Base-by-base conservation (phyloP, 1,139 yeast genomes). In the Geotrichum bryndzae region DNA sequence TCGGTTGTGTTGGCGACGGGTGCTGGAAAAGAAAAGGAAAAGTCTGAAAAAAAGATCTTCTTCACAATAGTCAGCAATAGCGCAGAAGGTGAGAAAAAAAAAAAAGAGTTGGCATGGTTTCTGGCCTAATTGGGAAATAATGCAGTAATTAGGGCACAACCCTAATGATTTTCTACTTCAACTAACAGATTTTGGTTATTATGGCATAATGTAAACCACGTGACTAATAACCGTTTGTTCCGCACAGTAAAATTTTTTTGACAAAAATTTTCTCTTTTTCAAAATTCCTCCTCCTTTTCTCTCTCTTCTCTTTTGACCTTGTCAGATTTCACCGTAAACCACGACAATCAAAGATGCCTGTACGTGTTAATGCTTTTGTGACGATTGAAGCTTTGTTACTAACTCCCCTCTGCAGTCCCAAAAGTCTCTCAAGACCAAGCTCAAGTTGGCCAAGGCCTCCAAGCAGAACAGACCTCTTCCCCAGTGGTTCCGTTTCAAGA, bases 391-490 rank as follows among this genome's bases (percentile, higher is more conserved):
- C 3, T 23, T 10, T 13, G 27, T n/a, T 29, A 18, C 59, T 56
- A 51, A 56, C 52, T 10, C 25, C 15, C 15, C 11, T 31, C 6
- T 48, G 48, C 56, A 68, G 79, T 90, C 97, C 86, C 94, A 92
- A 84, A 95, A 95, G 86, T 86, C 97, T 76, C 91, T 95, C 88
- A 91, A 84, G 82, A 90, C 89, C 83, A 95, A 95, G 91, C 96
- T 92, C 85, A 94, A 91, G 88, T 88, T 95, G 82, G 97, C 97
- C 80, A 94, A 94, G 88, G 98, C 97, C 80, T 87, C 87, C 80
- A 94, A 92, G 86, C 97, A 91, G 84, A 94, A 92, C 96, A 91
- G 99, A 86, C 97, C 98, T 80, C 89, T 95, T 81, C 99, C 99
- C 78, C 97, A 94, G 84, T 95, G 99, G 98, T 85, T 92, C 89